Conservation (phyloP, 164 flowering plant genomes). For the Echeveria elegans region DNA sequence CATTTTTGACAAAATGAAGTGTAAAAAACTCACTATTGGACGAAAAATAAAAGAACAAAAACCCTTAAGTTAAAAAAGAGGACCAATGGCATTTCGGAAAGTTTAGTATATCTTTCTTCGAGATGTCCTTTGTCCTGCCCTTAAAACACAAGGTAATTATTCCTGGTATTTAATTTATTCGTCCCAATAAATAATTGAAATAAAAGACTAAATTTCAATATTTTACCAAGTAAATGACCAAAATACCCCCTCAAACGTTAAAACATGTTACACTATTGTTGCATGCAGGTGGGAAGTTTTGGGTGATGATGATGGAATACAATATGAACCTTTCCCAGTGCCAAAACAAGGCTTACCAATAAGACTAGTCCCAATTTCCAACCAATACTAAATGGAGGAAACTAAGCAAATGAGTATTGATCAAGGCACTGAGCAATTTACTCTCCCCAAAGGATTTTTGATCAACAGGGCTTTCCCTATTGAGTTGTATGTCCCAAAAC, state of each 20-base stretch:
- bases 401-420: not conserved
- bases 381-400: not conserved
- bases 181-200: no score
- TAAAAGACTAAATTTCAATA: no score
- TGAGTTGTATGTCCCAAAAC: not conserved
- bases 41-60: no score
- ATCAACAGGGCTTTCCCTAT: not conserved
- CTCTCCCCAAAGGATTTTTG: not conserved
- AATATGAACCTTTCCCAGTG: constrained; percentile 79
- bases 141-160: no score
- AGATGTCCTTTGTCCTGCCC: no score
- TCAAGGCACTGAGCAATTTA: no score
- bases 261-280: not conserved
- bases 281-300: constrained; percentile 58
- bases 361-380: constrained; percentile 15
- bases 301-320: constrained; percentile 51
- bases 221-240: no score
- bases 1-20: constrained; percentile 8
- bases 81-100: no score
- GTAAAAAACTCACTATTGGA: no score
- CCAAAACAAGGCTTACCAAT: constrained; percentile 69
- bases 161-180: no score
- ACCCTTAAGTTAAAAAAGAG: no score
- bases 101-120: no score
- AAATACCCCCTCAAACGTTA: not conserved